phyloP scores from a whole-genome alignment of 257 asterid species.

The Scutellaria minor region DNA sequence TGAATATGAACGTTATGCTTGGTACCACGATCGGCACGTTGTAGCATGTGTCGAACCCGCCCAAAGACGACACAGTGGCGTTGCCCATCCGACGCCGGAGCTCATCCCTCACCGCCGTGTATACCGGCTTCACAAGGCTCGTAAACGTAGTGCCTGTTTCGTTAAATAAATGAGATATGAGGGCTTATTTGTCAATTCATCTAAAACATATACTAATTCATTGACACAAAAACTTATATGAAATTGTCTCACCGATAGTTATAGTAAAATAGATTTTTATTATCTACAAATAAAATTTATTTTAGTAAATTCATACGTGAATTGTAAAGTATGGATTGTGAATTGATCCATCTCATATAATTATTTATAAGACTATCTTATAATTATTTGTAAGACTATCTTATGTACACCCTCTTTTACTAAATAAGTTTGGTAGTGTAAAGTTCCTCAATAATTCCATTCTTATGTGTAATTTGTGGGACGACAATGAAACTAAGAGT shows the following conservation, averaged over 20 bases:
- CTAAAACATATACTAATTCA: too few relatives aligned
- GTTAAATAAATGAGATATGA: too few relatives aligned
- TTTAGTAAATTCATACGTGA: too few relatives aligned
- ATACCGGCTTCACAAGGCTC: constrained; percentile 56
- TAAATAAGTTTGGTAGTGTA: neutral
- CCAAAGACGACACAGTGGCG: constrained; percentile 53
- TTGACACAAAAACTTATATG: too few relatives aligned
- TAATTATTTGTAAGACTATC: too few relatives aligned
- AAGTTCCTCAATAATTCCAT: neutral
- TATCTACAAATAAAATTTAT: too few relatives aligned
- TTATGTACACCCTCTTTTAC: too few relatives aligned
- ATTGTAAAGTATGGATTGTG: too few relatives aligned
- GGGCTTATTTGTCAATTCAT: neutral
- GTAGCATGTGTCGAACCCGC: constrained; percentile 82
- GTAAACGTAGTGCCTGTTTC: constrained; percentile 60
- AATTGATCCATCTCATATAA: too few relatives aligned
- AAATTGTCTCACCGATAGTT: too few relatives aligned
- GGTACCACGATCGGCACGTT: constrained; percentile 47
- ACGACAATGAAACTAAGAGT: neutral
- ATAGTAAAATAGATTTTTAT: too few relatives aligned
- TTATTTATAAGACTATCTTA: too few relatives aligned
- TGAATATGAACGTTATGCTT: constrained; percentile 54
- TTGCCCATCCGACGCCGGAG: constrained; percentile 59
- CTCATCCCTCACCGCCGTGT: constrained; percentile 63
- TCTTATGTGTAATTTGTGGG: neutral